A percentile compares a stretch with the other conserved stretches of the same genome.
Conservation (phyloP, 345 rosid species). For the Syzygium jambos region DNA sequence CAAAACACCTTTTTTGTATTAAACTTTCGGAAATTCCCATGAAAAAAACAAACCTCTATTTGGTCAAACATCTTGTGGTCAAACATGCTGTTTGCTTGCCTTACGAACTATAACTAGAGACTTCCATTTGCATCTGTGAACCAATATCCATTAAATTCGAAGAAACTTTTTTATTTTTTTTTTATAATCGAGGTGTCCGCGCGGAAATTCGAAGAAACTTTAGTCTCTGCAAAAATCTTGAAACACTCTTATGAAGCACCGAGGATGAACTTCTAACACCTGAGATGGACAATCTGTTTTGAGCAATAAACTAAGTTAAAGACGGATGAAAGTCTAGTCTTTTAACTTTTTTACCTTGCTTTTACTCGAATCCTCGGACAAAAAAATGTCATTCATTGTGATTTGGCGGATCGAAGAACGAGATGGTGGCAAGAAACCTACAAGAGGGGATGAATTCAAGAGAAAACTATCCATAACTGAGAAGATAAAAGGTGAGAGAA, state of each 20-base stretch:
- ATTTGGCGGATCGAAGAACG: neutral
- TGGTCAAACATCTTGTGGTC: neutral
- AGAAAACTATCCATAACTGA: neutral
- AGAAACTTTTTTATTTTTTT: too few species aligned
- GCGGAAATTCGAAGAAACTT: neutral
- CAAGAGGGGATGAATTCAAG: neutral
- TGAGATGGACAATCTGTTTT: neutral
- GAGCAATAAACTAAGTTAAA: neutral
- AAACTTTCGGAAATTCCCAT: neutral
- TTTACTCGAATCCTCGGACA: too few species aligned
- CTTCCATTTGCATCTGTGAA: neutral
- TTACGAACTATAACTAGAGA: neutral
- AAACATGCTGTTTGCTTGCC: neutral
- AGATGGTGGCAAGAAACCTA: neutral
- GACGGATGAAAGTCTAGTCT: neutral
- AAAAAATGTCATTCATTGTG: neutral
- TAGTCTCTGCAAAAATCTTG: neutral
- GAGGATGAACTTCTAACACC: neutral
- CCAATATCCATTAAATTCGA: neutral
- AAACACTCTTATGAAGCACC: neutral
- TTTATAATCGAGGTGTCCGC: too few species aligned
- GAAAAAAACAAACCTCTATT: neutral
- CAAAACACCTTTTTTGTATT: neutral
- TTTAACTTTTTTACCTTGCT: neutral
- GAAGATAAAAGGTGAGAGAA: neutral